A percentile compares a stretch with the other conserved stretches of the same genome.
Evolutionary conservation across 306 rosid species (phyloP).

Genomic region (Delonix regia): DNA sequence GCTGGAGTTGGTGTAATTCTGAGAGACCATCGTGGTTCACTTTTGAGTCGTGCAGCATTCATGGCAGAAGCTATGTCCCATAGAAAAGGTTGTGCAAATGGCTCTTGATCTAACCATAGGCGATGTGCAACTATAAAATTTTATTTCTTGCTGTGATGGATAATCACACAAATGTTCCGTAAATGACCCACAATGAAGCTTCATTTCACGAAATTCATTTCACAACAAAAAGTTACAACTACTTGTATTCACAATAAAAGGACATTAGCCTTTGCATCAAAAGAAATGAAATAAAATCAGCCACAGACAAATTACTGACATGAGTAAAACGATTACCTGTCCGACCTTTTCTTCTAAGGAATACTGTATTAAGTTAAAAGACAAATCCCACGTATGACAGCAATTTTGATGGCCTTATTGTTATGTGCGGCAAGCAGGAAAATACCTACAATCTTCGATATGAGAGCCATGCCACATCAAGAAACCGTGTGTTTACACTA

Average conservation of each 20-base stretch:
- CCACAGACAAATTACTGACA: constrained; percentile 12
- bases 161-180: background rate
- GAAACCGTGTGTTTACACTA: constrained; percentile 43
- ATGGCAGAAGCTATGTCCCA: no score
- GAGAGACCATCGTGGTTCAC: no score
- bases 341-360: constrained; percentile 30
- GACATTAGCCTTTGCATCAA: constrained; percentile 33
- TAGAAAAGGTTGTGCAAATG: no score
- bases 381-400: constrained; percentile 43
- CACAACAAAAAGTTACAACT: constrained; percentile 43
- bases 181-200: constrained; percentile 7
- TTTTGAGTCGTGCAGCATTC: no score
- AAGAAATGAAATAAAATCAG: constrained; percentile 20
- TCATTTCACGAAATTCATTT: constrained; percentile 16
- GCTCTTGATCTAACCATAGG: no score
- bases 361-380: constrained; percentile 43
- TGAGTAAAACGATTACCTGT: constrained; percentile 28
- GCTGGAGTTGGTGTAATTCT: no score
- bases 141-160: background rate
- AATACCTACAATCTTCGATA: constrained; percentile 45
- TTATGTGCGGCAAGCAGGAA: constrained; percentile 34
- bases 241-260: constrained; percentile 37
- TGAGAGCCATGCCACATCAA: constrained; percentile 38
- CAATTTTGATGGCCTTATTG: constrained; percentile 52
- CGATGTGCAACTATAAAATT: background rate